These are phyloP conservation scores for Emydomyces testavorans DNA, from an alignment of 2,329 filamentous ascomycete species.

Conservation along the genomic window DNA sequence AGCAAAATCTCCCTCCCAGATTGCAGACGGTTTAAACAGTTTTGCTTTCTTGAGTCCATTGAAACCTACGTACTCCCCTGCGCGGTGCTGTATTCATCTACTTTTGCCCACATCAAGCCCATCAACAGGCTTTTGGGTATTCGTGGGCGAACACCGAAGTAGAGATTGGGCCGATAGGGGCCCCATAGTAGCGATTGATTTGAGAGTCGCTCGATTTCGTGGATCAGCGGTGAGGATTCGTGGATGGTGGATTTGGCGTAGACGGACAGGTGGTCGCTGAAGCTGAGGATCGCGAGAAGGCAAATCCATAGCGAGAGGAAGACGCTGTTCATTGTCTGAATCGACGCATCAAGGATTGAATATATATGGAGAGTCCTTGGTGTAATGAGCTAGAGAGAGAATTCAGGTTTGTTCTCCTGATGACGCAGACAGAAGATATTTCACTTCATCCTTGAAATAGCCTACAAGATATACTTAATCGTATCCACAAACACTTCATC, in stretches of 20 bases:
- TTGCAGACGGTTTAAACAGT: no score
- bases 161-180: constrained; percentile 84
- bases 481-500: no score
- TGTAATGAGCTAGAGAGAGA: no score
- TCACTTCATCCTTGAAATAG: not conserved
- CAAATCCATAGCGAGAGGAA: constrained; percentile 22
- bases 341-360: not conserved
- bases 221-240: constrained; percentile 28
- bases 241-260: constrained; percentile 14
- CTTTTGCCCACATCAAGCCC: constrained; percentile 77
- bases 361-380: no score
- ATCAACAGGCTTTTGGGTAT: constrained; percentile 70
- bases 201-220: constrained; percentile 38
- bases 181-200: constrained; percentile 93
- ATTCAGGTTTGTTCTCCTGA: no score
- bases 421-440: no score
- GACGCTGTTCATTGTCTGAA: constrained; percentile 17
- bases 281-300: constrained; percentile 16
- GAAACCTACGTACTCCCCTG: constrained; percentile 57
- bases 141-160: constrained; percentile 79
- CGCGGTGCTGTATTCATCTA: constrained; percentile 64
- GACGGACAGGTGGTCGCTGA: constrained; percentile 15
- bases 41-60: no score
- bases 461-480: no score
- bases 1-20: not conserved